Conservation (phyloP, 225 moss, liverwort and hornwort species). For the Anthoceros angustus region DNA sequence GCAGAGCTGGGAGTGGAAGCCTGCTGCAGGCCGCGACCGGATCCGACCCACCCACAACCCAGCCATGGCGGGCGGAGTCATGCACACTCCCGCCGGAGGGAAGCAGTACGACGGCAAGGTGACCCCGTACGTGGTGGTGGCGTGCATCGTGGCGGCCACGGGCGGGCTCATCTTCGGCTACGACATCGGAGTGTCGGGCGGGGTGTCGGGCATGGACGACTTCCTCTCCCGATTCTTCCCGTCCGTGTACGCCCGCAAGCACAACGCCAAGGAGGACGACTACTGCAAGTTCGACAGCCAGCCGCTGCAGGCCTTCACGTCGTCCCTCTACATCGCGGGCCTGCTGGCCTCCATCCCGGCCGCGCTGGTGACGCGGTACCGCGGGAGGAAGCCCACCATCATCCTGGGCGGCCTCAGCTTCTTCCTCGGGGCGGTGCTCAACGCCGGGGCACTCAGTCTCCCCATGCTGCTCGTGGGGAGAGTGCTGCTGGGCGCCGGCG, state of each 20-base stretch:
- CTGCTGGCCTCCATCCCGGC: background rate
- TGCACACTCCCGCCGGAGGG: background rate
- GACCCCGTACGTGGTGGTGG: background rate
- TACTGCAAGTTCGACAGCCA: conserved; percentile 1
- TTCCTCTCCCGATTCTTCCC: background rate
- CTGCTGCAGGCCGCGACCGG: too few species aligned
- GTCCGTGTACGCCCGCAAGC: background rate
- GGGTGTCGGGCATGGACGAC: background rate
- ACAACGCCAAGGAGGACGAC: background rate
- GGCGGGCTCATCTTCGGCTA: background rate
- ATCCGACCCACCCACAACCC: background rate
- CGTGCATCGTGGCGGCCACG: background rate
- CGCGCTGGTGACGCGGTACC: background rate
- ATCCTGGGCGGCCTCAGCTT: background rate
- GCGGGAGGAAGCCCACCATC: background rate
- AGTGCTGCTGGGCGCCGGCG: background rate
- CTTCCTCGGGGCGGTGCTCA: background rate
- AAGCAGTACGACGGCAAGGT: background rate
- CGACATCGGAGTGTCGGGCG: background rate
- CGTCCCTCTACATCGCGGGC: background rate
- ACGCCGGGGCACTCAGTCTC: background rate
- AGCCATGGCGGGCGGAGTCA: background rate
- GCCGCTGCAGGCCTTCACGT: background rate
- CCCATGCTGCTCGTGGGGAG: background rate
- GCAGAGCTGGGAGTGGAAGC: too few species aligned